Evolutionary conservation across 805 yeast species (phyloP).

Genomic region (Vanderwaltozyma polyspora): DNA sequence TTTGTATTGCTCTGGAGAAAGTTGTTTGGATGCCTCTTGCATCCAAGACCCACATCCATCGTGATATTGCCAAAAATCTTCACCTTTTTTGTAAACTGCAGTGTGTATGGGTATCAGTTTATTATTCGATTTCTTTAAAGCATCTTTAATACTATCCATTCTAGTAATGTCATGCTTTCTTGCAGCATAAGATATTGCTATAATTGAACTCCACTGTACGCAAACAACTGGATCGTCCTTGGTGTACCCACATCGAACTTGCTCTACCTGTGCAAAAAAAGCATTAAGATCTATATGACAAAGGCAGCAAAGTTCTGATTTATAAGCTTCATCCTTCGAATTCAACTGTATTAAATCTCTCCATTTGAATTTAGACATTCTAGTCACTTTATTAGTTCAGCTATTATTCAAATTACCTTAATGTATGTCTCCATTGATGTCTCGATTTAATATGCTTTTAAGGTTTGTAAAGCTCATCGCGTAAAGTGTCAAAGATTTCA

Average conservation of each 20-base stretch:
- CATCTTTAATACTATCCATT: conserved; percentile 60
- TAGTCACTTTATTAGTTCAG: neutral
- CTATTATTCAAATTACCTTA: neutral
- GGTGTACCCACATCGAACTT: conserved; percentile 53
- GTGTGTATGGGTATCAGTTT: conserved; percentile 71
- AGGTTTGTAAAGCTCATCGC: too few species aligned
- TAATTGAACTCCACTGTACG: conserved; percentile 82
- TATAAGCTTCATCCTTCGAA: conserved; percentile 37
- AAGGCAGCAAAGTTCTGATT: conserved; percentile 63
- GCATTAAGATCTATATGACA: conserved; percentile 90
- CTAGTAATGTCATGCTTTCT: conserved; percentile 70
- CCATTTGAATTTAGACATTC: conserved; percentile 37
- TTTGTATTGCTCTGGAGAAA: conserved; percentile 61
- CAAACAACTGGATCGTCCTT: conserved; percentile 79
- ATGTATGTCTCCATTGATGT: neutral
- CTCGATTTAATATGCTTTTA: too few species aligned
- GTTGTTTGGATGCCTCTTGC: conserved; percentile 33
- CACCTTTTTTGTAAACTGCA: conserved; percentile 85
- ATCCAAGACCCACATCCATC: conserved; percentile 29
- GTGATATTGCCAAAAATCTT: conserved; percentile 68
- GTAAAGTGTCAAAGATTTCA: too few species aligned
- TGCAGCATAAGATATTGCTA: conserved; percentile 89
- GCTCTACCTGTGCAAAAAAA: conserved; percentile 91
- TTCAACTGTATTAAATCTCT: conserved; percentile 39
- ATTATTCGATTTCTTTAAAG: conserved; percentile 64